These are phyloP conservation scores for Bipolaris zeicola DNA, from an alignment of 2,329 filamentous ascomycete genomes.

Conservation along the genomic window DNA sequence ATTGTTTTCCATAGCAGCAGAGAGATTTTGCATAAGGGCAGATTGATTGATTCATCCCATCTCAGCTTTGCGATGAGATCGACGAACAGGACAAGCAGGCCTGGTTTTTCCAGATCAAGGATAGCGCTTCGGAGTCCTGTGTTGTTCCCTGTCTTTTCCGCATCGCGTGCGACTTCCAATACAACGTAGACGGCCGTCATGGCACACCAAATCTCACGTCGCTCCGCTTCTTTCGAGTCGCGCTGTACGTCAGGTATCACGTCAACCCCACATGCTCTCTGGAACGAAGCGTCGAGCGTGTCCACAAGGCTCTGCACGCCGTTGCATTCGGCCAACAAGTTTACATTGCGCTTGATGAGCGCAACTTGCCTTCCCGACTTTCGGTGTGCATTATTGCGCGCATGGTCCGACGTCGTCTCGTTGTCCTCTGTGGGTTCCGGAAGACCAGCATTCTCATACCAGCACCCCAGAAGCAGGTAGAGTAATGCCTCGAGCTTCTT, in stretches of 20 bases:
- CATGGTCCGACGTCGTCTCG: conserved; percentile 19
- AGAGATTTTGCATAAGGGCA: conserved; percentile 64
- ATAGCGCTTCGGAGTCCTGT: conserved; percentile 56
- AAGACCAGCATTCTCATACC: conserved; percentile 57
- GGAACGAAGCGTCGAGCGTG: conserved; percentile 43
- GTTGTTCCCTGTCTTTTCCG: conserved; percentile 50
- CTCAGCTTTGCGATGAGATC: conserved; percentile 60
- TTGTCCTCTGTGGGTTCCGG: conserved; percentile 8
- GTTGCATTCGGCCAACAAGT: conserved; percentile 48
- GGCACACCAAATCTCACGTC: conserved; percentile 56
- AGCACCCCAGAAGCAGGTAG: conserved; percentile 56
- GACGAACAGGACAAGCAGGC: conserved; percentile 73
- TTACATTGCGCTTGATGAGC: conserved; percentile 53
- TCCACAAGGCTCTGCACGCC: conserved; percentile 51
- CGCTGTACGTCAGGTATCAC: conserved; percentile 30
- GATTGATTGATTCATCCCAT: conserved; percentile 65
- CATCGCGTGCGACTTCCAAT: conserved; percentile 52
- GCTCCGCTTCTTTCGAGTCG: conserved; percentile 47
- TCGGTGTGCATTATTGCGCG: conserved; percentile 25
- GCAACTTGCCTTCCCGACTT: conserved; percentile 51
- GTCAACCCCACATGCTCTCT: conserved; percentile 40
- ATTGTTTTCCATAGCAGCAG: conserved; percentile 92
- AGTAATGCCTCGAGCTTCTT: conserved; percentile 52
- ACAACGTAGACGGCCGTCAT: conserved; percentile 57
- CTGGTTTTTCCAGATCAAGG: conserved; percentile 56